Percentiles rank a stretch among this genome's conserved stretches.
Evolutionary conservation across 805 yeast species (phyloP).

Genomic region (Yarrowia keelungensis): DNA sequence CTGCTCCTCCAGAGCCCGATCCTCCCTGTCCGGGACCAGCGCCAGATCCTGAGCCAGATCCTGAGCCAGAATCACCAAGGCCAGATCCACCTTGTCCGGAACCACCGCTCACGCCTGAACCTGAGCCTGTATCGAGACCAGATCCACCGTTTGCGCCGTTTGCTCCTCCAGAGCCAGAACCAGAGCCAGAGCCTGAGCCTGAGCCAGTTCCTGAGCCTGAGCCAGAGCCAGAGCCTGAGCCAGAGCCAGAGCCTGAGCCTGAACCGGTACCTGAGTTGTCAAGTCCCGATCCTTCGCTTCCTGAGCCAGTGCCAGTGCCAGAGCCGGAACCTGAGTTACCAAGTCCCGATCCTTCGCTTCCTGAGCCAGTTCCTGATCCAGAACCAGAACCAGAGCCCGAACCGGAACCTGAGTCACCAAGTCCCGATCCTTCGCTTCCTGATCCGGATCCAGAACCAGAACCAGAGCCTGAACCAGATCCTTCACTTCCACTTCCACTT

Average conservation of each 20-base stretch:
- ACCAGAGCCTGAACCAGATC: background rate
- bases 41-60: background rate
- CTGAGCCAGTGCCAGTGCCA: constrained; percentile 1
- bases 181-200: background rate
- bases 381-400: background rate
- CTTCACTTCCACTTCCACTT: background rate
- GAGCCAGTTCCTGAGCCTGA: background rate
- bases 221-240: background rate
- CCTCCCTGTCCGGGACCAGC: too few species aligned
- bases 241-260: background rate
- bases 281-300: background rate
- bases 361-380: background rate
- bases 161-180: too few species aligned
- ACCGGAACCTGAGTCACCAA: background rate
- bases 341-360: background rate
- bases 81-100: background rate
- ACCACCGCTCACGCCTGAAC: background rate
- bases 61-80: background rate
- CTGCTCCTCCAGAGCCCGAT: too few species aligned
- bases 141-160: too few species aligned
- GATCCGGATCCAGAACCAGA: background rate
- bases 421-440: background rate
- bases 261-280: background rate
- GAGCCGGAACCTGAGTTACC: background rate
- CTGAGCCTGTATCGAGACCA: too few species aligned